Evolutionary conservation across 495 filamentous ascomycete species (phyloP).

Genomic region (Penicillium cinerascens): DNA sequence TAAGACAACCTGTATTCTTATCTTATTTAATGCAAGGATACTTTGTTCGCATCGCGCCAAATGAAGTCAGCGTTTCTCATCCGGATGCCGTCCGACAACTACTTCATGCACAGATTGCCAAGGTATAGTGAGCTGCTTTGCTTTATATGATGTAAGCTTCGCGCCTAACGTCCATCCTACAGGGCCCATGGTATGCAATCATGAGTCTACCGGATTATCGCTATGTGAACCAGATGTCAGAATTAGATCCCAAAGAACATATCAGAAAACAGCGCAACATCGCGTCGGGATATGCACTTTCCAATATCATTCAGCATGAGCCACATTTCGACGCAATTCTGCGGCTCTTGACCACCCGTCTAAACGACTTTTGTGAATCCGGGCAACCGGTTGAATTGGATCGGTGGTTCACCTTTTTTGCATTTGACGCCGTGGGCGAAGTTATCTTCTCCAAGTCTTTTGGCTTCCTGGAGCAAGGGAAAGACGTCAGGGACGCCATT

Average conservation of each 20-base stretch:
- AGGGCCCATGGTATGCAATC: slow-evolving; percentile 32
- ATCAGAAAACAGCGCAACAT: slow-evolving; percentile 32
- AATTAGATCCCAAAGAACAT: slow-evolving; percentile 32
- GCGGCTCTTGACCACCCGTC: slow-evolving; percentile 23
- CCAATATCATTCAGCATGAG: slow-evolving; percentile 40
- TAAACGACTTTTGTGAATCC: slow-evolving; percentile 23
- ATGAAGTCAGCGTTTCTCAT: slow-evolving; percentile 49
- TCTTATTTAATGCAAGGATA: slow-evolving; percentile 18
- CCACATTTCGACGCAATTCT: slow-evolving; percentile 35
- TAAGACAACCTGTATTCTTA: neutral
- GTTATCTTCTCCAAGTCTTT: slow-evolving; percentile 39
- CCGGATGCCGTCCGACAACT: slow-evolving; percentile 39
- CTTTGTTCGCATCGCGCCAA: slow-evolving; percentile 46
- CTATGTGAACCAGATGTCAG: slow-evolving; percentile 45
- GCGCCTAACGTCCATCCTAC: neutral
- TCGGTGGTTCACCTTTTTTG: slow-evolving; percentile 46
- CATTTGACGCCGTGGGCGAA: slow-evolving; percentile 46
- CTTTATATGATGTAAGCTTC: neutral
- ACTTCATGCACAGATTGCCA: slow-evolving; percentile 24
- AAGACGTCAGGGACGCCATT: slow-evolving; percentile 42
- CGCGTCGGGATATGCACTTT: slow-evolving; percentile 34
- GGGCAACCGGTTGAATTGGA: slow-evolving; percentile 34
- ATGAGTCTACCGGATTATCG: slow-evolving; percentile 37
- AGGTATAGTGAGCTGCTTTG: slow-evolving; percentile 12
- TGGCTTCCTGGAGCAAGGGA: slow-evolving; percentile 39